These are phyloP conservation scores for Artemisia annua DNA, from an alignment of 129 eudicot genomes.

Conservation along the genomic window DNA sequence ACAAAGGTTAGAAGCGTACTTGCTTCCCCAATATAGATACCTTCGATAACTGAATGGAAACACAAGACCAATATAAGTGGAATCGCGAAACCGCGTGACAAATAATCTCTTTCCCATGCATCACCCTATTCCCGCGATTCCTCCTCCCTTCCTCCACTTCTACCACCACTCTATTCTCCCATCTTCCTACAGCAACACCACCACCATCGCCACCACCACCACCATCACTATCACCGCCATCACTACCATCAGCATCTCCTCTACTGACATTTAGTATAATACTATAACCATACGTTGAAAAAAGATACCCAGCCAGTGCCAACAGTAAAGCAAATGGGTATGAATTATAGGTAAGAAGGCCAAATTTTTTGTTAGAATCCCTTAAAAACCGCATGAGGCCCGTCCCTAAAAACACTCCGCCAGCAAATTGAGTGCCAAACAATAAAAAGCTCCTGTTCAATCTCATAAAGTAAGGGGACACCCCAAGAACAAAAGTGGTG, in stretches of 20 bases:
- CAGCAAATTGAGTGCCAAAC: conserved; percentile 81
- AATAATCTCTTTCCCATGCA: background rate
- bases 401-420: conserved; percentile 83
- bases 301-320: conserved; percentile 62
- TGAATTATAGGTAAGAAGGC: conserved; percentile 40
- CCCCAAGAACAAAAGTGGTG: conserved; percentile 68
- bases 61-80: conserved; percentile 71
- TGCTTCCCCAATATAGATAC: conserved; percentile 81
- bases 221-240: background rate
- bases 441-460: conserved; percentile 65
- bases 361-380: conserved; percentile 51
- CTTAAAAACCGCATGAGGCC: conserved; percentile 87
- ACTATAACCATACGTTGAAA: conserved; percentile 71
- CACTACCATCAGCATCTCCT: conserved; percentile 8
- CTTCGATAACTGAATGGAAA: conserved; percentile 84
- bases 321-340: conserved; percentile 88
- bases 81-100: conserved; percentile 41
- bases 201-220: background rate
- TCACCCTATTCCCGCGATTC: no score
- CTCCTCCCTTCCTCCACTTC: conserved; percentile 34
- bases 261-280: conserved; percentile 36
- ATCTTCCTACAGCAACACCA: no score
- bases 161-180: conserved; percentile 40
- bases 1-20: conserved; percentile 39
- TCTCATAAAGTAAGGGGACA: conserved; percentile 71